Base-by-base conservation (phyloP, 2,329 filamentous ascomycete genomes). In the Grosmannia clavigera region DNA sequence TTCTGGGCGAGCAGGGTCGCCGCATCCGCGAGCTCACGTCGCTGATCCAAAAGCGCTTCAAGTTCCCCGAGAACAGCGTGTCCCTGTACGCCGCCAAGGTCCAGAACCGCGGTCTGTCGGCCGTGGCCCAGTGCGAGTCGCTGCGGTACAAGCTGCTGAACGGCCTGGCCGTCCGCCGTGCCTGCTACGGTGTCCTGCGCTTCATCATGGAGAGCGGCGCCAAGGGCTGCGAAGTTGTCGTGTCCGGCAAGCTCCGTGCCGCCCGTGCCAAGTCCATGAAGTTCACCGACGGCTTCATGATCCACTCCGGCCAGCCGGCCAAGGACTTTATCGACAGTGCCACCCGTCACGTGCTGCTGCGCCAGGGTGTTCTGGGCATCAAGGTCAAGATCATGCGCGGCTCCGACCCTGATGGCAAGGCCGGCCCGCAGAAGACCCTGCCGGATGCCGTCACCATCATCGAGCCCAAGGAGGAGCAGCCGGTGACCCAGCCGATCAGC, bases 301-400 rank as follows among this genome's bases (percentile, higher is more conserved):
- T 99, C 81, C 94, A 99, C 90, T 99, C 94, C 73, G 94, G 94
- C 81, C 94, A 99, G 79, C 94, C 94, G 74, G 94, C 92, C 74
- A 92, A 95, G 81, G 94, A 99, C 82, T 99, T 99, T 83, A 99
- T 99, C 78, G 94, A 99, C 84, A 84, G 81, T 73, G 95, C 95
- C 71, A 97, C 94, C 74, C 94, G 94, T 72, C 94, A 99, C 90
- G 94, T 99, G 72, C 91, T 99, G 69, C 92, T 99, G 78, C 90
- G 95, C 81, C 94, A 99, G 84, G 94, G 94, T 89, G 94, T 99
- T 68, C 84, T 99, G 68, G 94, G 94, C 82, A 99, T 99, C 83
- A 99, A 99, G 87, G 94, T 99, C 80, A 99, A 99, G 92, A 99
- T 99, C 82, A 99, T 99, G 94, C 92, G 95, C 77, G 94, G 94